Base-by-base conservation (phyloP, 2,329 filamentous ascomycete species). In the Colletotrichum brevisporum region DNA sequence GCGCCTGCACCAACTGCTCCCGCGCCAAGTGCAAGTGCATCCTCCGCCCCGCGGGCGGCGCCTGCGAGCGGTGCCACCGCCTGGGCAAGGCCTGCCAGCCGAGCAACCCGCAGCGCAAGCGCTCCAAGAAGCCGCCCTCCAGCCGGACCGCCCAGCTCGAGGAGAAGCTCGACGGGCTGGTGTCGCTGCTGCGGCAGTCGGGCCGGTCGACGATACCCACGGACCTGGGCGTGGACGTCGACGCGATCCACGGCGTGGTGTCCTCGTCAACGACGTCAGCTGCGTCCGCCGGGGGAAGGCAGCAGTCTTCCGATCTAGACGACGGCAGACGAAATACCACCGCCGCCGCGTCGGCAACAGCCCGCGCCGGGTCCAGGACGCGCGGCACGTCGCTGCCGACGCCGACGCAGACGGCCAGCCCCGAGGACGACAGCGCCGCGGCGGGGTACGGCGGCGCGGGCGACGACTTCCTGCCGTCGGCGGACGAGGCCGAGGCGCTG, bases 1-100 rank as follows among this genome's bases (percentile, higher is more conserved):
- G 80, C 41, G 78, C 83, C 8, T 84, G 83, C 59, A 71, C 75
- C 51, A 81, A 79, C 62, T 84, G 83, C 71, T 77, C 79, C 54
- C 80, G 79, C 54, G 82, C 82, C 41, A 84, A 84, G 64, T 83
- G 83, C 75, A 83, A 82, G 75, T 84, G 83, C 70, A 78, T 83
- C 31, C 75, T 81, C 50, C 75, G 77, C 21, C 67, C 73, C 3
- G 72, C 65, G 13, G 77, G 75, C 12, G 61, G 71, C 6, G 70
- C 56, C 10, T 82, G 80, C 65, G 80, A 82, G 58, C 81, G 83
- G 64, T 85, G 83, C 52, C 74, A 79, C 55, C 80, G 83, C 5
- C 73, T 85, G 1, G 77, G 78, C 24, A 82, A 80, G 69, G 75
- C 80, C 54, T 84, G 83, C 69, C 75, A 76, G 18, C 79, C 82